Base-by-base conservation (phyloP, 306 rosid genomes). In the Corylus avellana region DNA sequence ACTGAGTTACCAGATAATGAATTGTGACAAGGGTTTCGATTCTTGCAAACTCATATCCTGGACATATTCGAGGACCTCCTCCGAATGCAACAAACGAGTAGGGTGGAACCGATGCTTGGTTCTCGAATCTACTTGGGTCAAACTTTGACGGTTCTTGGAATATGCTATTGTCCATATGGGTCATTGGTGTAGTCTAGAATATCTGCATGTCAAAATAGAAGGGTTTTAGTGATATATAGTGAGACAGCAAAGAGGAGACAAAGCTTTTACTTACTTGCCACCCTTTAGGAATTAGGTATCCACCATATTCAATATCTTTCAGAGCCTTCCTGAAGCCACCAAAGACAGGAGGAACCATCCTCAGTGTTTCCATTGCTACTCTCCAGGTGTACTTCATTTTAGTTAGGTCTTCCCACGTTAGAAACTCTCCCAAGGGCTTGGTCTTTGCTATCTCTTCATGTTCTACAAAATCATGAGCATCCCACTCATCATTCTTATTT, bases 381-480 rank as follows among this genome's bases (percentile, higher is more conserved):
- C 84, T 85, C 93, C 98, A 92, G 27, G 97, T 90, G 89, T 87
- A 82, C 84, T 84, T 89, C 92, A 86, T 89, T 78, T 84, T 80
- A 69, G 67, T 48, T 54, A 89, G 85, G 83, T 86, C 88, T 80
- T 86, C 86, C 92, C 92, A 89, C 2, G 79, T 82, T 64, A 88
- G 82, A 18, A 73, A 29, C 72, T 86, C 84, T 32, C 86, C 88
- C 3, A 66, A 14, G 14, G 6, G 53, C 82, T 86, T 89, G 78
- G 70, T 86, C 82, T 47, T 75, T 14, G 71, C 88, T 75, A 86
- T 80, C 55, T 84, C 87, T 86, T 89, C 87, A 11, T 89, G 86
- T 56, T 89, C 92, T 89, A 78, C 9, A 80, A 54, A 54, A 53
- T 32, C 4, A 75, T 54, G 27, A 58, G 64, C 64, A 20, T 9